Conservation (phyloP, 257 asterid species). For the Anisodus acutangulus region DNA sequence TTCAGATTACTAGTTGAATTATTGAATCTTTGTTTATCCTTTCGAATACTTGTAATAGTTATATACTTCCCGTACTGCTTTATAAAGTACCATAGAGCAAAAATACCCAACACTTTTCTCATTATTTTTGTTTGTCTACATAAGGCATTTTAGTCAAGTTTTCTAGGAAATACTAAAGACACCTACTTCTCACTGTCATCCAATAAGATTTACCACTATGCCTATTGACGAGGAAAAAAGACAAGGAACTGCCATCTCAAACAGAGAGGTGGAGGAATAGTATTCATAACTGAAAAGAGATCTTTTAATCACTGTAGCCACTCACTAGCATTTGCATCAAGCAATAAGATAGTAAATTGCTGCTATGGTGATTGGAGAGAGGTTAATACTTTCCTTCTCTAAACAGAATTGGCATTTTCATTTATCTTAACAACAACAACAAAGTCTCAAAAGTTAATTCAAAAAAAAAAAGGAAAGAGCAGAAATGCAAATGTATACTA, state of each 20-base stretch:
- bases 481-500: not conserved
- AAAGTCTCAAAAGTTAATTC: not conserved
- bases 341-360: not conserved
- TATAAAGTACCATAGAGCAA: no score
- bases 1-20: no score
- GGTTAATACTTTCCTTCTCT: not conserved
- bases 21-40: no score
- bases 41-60: no score
- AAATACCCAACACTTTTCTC: no score
- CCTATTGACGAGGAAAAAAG: not conserved
- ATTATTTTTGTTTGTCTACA: not conserved
- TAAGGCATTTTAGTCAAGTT: conserved; percentile 1
- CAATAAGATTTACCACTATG: not conserved
- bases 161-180: no score
- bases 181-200: not conserved
- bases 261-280: not conserved
- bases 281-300: not conserved
- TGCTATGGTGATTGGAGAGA: not conserved
- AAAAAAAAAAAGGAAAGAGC: not conserved
- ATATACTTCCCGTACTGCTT: no score
- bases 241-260: not conserved
- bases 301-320: not conserved
- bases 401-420: not conserved
- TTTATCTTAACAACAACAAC: not conserved
- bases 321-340: not conserved